Percentiles rank a stretch among this genome's conserved stretches.
Conservation (phyloP, 345 rosid species). For the Schrenkiella parvula region DNA sequence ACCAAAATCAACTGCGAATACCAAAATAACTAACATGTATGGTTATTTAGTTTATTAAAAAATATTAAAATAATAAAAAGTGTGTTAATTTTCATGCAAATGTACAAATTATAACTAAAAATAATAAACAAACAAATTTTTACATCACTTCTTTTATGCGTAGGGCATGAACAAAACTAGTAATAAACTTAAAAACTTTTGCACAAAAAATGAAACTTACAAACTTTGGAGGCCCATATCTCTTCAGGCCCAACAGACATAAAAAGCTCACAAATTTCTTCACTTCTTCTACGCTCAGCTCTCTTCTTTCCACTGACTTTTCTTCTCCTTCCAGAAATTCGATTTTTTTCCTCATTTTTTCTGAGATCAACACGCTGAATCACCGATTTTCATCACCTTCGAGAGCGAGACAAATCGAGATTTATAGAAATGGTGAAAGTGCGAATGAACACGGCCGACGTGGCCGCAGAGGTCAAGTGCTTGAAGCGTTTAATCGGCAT, state of each 20-base stretch:
- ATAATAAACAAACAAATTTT: too few species aligned
- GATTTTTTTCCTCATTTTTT: not conserved
- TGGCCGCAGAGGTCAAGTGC: constrained; percentile 98
- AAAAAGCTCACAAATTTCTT: not conserved
- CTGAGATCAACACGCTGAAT: not conserved
- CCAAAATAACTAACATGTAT: too few species aligned
- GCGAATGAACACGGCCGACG: constrained; percentile 98
- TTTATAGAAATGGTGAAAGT: constrained; percentile 74
- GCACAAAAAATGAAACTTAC: too few species aligned
- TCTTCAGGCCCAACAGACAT: not conserved
- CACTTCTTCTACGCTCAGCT: not conserved
- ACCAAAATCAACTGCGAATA: too few species aligned
- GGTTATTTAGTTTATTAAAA: too few species aligned
- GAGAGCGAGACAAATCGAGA: not conserved
- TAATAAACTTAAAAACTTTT: too few species aligned
- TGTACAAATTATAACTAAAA: too few species aligned
- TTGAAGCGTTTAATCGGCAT: constrained; percentile 80
- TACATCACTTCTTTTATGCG: too few species aligned
- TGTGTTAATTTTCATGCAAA: too few species aligned
- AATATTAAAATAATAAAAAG: too few species aligned
- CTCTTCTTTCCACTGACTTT: not conserved
- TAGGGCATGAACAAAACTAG: too few species aligned
- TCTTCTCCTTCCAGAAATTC: not conserved
- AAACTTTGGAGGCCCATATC: not conserved
- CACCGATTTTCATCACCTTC: not conserved